Evolutionary conservation across 176 grass and related monocot genomes (phyloP).

Genomic region (Phyllostachys edulis): DNA sequence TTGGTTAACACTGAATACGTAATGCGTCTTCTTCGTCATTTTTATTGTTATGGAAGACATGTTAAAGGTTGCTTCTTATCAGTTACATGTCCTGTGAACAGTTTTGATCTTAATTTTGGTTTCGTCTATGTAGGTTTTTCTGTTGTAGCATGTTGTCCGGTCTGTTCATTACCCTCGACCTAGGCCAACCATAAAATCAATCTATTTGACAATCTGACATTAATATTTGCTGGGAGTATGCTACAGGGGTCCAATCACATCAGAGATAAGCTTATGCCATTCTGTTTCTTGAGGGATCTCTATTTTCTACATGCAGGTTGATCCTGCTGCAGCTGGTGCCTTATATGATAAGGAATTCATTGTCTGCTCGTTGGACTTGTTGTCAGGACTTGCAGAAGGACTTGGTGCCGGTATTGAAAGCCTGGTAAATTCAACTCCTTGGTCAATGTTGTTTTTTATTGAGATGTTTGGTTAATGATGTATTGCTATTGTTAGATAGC

Average conservation of each 20-base stretch:
- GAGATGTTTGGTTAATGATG: not conserved
- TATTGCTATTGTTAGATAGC: slow-evolving; percentile 13
- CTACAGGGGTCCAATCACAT: not conserved
- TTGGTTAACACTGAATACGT: slow-evolving; percentile 6
- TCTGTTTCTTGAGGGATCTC: slow-evolving; percentile 1
- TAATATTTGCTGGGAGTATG: slow-evolving; percentile 12
- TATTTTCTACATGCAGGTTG: slow-evolving; percentile 61
- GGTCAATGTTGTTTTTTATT: not conserved
- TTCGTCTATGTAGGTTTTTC: not conserved
- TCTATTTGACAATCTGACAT: not conserved
- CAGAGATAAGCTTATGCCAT: not conserved
- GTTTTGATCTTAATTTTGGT: not conserved
- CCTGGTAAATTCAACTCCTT: slow-evolving; percentile 59
- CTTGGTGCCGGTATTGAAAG: slow-evolving; percentile 77
- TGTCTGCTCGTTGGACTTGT: slow-evolving; percentile 82
- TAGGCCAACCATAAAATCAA: slow-evolving; percentile 2
- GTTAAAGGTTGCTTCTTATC: slow-evolving; percentile 12
- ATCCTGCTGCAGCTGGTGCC: slow-evolving; percentile 64
- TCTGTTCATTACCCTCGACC: not conserved
- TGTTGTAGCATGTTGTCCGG: not conserved
- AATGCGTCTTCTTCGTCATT: not conserved
- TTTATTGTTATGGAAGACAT: slow-evolving; percentile 28
- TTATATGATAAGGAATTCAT: slow-evolving; percentile 96
- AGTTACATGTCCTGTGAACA: not conserved
- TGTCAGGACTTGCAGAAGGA: slow-evolving; percentile 90